phyloP scores from a whole-genome alignment of 2,329 filamentous ascomycete species.

The Penicillium sp. region DNA sequence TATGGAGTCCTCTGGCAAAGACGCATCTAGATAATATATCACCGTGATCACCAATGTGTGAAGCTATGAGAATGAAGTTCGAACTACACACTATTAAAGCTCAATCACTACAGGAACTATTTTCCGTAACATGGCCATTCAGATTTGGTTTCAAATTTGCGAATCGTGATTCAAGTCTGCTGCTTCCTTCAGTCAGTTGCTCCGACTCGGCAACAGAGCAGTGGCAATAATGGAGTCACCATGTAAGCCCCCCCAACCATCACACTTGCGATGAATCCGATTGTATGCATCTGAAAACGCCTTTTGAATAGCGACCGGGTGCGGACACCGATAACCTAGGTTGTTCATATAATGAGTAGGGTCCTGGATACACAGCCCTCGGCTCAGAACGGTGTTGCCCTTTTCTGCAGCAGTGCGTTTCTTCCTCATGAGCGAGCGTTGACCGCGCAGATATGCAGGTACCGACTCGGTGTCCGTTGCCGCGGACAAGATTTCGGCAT shows the following conservation, averaged over 20 bases:
- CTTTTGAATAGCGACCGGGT: conserved; percentile 47
- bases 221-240: conserved; percentile 17
- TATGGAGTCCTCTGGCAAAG: no score
- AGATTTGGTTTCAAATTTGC: no score
- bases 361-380: conserved; percentile 53
- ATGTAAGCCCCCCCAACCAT: conserved; percentile 20
- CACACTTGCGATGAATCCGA: conserved; percentile 21
- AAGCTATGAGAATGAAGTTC: no score
- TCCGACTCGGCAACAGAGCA: no score
- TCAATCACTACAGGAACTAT: no score
- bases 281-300: conserved; percentile 36
- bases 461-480: conserved; percentile 4
- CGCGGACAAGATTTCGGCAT: conserved; percentile 13
- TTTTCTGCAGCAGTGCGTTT: conserved; percentile 31
- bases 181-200: no score
- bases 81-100: no score
- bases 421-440: conserved; percentile 35
- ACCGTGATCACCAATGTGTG: no score
- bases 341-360: conserved; percentile 55
- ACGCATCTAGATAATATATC: no score
- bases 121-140: no score
- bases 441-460: conserved; percentile 33
- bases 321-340: conserved; percentile 47
- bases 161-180: no score
- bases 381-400: conserved; percentile 22